Conservation (phyloP, 2,329 filamentous ascomycete species). For the Ceratocystis albifundus region DNA sequence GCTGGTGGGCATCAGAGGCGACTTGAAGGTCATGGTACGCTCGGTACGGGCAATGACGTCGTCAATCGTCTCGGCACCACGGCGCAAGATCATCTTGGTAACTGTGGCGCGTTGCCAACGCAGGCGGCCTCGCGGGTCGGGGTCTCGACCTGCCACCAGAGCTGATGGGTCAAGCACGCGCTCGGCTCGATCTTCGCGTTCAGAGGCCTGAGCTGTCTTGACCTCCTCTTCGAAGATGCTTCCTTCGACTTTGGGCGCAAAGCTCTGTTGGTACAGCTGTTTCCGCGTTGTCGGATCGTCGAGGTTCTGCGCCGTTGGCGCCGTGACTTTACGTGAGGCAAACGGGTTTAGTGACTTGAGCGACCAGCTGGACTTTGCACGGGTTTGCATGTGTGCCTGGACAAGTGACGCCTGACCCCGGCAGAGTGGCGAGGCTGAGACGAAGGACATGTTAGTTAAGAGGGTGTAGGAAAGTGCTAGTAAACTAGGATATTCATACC, state of each 20-base stretch:
- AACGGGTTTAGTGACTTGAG: slow-evolving; percentile 32
- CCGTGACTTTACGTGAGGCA: slow-evolving; percentile 24
- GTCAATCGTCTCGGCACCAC: slow-evolving; percentile 40
- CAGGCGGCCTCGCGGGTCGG: slow-evolving; percentile 57
- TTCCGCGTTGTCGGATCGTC: slow-evolving; percentile 36
- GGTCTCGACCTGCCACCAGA: slow-evolving; percentile 46
- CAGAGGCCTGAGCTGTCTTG: slow-evolving; percentile 32
- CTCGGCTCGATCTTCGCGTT: slow-evolving; percentile 26
- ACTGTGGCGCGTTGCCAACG: slow-evolving; percentile 78
- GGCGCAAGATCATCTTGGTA: slow-evolving; percentile 58
- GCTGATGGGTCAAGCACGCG: slow-evolving; percentile 23
- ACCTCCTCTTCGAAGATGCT: slow-evolving; percentile 54
- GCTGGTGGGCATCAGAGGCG: slow-evolving; percentile 66
- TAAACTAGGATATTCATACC: slow-evolving; percentile 19
- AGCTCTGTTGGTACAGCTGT: slow-evolving; percentile 33
- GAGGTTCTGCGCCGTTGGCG: slow-evolving; percentile 30
- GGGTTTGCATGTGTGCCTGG: slow-evolving; percentile 34
- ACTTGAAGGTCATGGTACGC: slow-evolving; percentile 46
- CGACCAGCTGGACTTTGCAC: slow-evolving; percentile 33
- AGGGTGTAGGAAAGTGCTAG: slow-evolving; percentile 20
- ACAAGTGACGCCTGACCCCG: slow-evolving; percentile 25
- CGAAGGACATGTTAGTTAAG: slow-evolving; percentile 24
- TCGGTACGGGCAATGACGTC: slow-evolving; percentile 57
- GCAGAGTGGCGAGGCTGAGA: slow-evolving; percentile 17
- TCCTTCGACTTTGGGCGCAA: slow-evolving; percentile 38